phyloP scores from a whole-genome alignment of 2,329 filamentous ascomycete species.

The Seiridium cupressi region DNA sequence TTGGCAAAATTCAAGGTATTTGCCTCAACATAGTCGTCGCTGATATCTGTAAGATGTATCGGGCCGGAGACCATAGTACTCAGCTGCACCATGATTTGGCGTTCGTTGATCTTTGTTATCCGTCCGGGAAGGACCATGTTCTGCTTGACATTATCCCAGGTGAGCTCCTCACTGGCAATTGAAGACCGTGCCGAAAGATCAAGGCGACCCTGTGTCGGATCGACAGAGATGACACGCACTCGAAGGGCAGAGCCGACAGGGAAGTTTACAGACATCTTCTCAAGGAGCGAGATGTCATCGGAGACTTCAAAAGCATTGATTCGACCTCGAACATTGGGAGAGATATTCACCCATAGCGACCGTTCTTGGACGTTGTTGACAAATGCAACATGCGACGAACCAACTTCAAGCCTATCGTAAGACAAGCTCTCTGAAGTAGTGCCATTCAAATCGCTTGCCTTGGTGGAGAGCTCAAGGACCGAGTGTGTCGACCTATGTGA shows the following conservation, averaged over 20 bases:
- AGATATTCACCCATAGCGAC: constrained; percentile 86
- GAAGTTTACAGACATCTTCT: constrained; percentile 75
- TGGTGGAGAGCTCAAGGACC: constrained; percentile 84
- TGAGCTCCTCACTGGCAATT: constrained; percentile 54
- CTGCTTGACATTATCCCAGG: constrained; percentile 69
- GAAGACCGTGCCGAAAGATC: constrained; percentile 79
- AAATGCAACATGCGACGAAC: constrained; percentile 74
- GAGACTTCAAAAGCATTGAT: constrained; percentile 81
- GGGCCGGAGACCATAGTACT: constrained; percentile 77
- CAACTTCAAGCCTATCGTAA: constrained; percentile 70
- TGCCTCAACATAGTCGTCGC: constrained; percentile 81
- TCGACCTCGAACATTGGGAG: constrained; percentile 82
- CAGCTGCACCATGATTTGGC: constrained; percentile 81
- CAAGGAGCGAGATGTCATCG: constrained; percentile 77
- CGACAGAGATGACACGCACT: constrained; percentile 73
- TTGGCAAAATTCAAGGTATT: constrained; percentile 74
- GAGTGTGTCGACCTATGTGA: constrained; percentile 79
- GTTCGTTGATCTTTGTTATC: constrained; percentile 82
- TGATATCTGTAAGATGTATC: constrained; percentile 78
- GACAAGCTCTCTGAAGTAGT: constrained; percentile 52
- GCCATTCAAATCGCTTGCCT: constrained; percentile 61
- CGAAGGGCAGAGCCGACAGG: constrained; percentile 86
- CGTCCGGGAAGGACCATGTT: constrained; percentile 81
- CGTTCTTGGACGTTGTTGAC: constrained; percentile 85
- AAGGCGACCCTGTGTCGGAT: constrained; percentile 70